Evolutionary conservation across 2,329 filamentous ascomycete species (phyloP).

Genomic region (Emydomyces testavorans): DNA sequence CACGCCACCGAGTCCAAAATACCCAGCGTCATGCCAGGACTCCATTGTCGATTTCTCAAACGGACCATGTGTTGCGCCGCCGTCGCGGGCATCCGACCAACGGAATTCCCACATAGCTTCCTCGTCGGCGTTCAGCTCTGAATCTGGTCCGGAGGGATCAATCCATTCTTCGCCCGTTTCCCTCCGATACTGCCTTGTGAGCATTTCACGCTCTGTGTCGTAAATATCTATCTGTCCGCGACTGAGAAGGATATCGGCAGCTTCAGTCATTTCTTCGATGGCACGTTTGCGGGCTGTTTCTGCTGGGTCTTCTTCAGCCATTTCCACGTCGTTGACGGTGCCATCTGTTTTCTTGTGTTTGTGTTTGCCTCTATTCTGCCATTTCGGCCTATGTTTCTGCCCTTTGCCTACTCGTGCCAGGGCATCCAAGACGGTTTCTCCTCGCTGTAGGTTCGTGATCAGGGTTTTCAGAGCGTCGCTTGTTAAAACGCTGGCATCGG

Average conservation of each 20-base stretch:
- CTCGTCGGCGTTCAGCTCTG: slow-evolving; percentile 25
- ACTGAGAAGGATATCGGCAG: slow-evolving; percentile 74
- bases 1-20: slow-evolving; percentile 73
- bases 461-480: slow-evolving; percentile 62
- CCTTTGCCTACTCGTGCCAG: slow-evolving; percentile 66
- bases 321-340: slow-evolving; percentile 51
- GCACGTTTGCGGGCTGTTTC: slow-evolving; percentile 58
- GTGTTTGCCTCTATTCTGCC: slow-evolving; percentile 48
- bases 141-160: slow-evolving; percentile 32
- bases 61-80: slow-evolving; percentile 67
- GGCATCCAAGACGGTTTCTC: slow-evolving; percentile 81
- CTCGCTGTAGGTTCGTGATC: slow-evolving; percentile 60
- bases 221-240: slow-evolving; percentile 84
- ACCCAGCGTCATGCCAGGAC: slow-evolving; percentile 82
- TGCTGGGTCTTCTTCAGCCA: slow-evolving; percentile 57
- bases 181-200: slow-evolving; percentile 69
- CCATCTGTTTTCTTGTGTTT: slow-evolving; percentile 33
- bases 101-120: slow-evolving; percentile 70
- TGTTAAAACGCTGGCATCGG: slow-evolving; percentile 63
- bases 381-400: slow-evolving; percentile 49
- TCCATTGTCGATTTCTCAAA: slow-evolving; percentile 79
- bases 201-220: slow-evolving; percentile 69
- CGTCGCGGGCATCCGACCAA: slow-evolving; percentile 81
- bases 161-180: slow-evolving; percentile 84
- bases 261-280: slow-evolving; percentile 75